Base-by-base conservation (phyloP, 73 alveolate species). In the Blepharisma stoltei region DNA sequence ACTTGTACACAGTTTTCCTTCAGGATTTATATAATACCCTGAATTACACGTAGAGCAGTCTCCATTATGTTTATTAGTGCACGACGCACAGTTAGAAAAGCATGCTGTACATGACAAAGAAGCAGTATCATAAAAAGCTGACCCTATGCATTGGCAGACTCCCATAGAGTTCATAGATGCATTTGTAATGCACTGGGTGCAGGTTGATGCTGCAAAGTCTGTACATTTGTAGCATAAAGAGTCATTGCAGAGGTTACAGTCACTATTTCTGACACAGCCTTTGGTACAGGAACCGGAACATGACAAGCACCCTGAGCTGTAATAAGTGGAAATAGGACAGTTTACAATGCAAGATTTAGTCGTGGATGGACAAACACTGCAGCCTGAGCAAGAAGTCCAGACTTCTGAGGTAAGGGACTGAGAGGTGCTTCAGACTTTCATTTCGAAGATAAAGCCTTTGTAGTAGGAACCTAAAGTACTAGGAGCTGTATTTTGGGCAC, bases 261-360 rank as follows among this genome's bases (percentile, higher is more conserved):
- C 73, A 14, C 46, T 14, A 25, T 38, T 60, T 60, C 73, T n/a
- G 2, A 60, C 73, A 25, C 73, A 60, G 23, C 73, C 46, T 60
- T n/a, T 18, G 2, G 73, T 18, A 5, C 73, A 60, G 3, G 48
- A 18, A 5, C 46, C 73, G 0, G 11, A 11, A 5, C 73, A 60
- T 14, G 18, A 14, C 2, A 18, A 25, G 73, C 73, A 60, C 5
- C n/a, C 46, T 1, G 46, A n/a, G 5, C 18, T 60, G 2, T 18
- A 8, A 25, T 60, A 60, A 14, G 14, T n/a, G 5, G 38, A 1
- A 5, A 18, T 14, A 25, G 73, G 49, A 25, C 73, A 60, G 45
- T n/a, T 60, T 14, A n/a, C 23, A 9, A 60, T n/a, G 5, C 73
- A 60, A 60, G 23, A n/a, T 25, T 38, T 38, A 5, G 37, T 60